Conservation (phyloP, 345 rosid species). For the Noccaea caerulescens region DNA sequence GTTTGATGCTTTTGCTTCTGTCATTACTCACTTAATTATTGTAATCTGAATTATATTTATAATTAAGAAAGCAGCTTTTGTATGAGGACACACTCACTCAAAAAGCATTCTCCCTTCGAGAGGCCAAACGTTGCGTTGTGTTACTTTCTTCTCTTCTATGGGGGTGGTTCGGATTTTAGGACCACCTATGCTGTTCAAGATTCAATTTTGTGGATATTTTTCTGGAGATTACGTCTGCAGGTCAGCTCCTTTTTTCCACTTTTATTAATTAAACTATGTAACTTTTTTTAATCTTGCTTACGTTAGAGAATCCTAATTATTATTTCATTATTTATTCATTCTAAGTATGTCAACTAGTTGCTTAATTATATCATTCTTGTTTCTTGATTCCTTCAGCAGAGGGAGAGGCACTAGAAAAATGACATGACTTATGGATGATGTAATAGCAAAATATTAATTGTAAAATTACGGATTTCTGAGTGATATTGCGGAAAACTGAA, state of each 20-base stretch:
- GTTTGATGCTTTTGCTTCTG: conserved; percentile 45
- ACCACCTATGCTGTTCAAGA: conserved; percentile 45
- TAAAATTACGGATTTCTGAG: neutral
- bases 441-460: conserved; percentile 1
- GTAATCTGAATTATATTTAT: conserved; percentile 34
- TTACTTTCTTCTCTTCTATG: conserved; percentile 44
- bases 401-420: conserved; percentile 17
- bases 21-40: conserved; percentile 44
- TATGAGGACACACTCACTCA: conserved; percentile 28
- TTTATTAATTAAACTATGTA: conserved; percentile 41
- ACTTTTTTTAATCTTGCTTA: conserved; percentile 42
- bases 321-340: conserved; percentile 37
- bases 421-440: conserved; percentile 18
- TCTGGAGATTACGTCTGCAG: conserved; percentile 43
- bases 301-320: conserved; percentile 43
- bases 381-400: conserved; percentile 37
- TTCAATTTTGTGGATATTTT: conserved; percentile 39
- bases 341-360: conserved; percentile 41
- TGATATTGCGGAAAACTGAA: neutral
- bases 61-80: conserved; percentile 38
- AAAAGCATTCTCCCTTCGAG: conserved; percentile 43
- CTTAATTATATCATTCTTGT: conserved; percentile 30
- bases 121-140: conserved; percentile 44
- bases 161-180: conserved; percentile 38
- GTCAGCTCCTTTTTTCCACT: conserved; percentile 38